phyloP scores from a whole-genome alignment of 2,329 filamentous ascomycete genomes.

The Cucurbitaria berberidis region DNA sequence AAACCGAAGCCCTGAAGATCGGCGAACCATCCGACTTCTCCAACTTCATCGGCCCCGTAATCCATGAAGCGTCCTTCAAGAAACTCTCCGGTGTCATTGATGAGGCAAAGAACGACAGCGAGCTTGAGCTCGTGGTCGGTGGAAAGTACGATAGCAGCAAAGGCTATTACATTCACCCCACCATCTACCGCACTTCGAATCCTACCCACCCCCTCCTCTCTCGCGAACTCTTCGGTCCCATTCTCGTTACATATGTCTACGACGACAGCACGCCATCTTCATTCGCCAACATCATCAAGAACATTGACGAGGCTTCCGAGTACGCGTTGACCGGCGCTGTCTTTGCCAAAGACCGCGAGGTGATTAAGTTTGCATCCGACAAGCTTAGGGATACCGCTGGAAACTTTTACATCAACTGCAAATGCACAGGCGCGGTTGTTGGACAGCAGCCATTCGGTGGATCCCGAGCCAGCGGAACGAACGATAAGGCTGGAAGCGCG shows the following conservation, averaged over 20 bases:
- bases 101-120: constrained; percentile 74
- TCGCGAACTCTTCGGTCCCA: constrained; percentile 82
- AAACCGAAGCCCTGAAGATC: constrained; percentile 72
- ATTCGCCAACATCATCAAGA: constrained; percentile 65
- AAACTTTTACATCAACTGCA: constrained; percentile 88
- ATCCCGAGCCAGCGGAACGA: constrained; percentile 62
- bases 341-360: constrained; percentile 72
- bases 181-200: constrained; percentile 77
- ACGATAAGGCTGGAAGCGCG: constrained; percentile 63
- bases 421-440: constrained; percentile 64
- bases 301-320: constrained; percentile 74
- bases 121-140: constrained; percentile 75
- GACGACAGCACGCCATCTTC: constrained; percentile 67
- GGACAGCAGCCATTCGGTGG: constrained; percentile 61
- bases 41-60: constrained; percentile 88
- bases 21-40: constrained; percentile 72
- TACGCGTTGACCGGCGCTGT: constrained; percentile 80
- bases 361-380: constrained; percentile 72
- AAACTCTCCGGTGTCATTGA: constrained; percentile 80
- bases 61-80: constrained; percentile 81
- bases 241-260: constrained; percentile 78
- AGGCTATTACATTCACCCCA: constrained; percentile 85
- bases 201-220: constrained; percentile 75
- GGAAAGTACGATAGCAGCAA: constrained; percentile 78
- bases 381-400: constrained; percentile 74